These are phyloP conservation scores for Fraxinus excelsior DNA, from an alignment of 257 asterid species.

Conservation along the genomic window DNA sequence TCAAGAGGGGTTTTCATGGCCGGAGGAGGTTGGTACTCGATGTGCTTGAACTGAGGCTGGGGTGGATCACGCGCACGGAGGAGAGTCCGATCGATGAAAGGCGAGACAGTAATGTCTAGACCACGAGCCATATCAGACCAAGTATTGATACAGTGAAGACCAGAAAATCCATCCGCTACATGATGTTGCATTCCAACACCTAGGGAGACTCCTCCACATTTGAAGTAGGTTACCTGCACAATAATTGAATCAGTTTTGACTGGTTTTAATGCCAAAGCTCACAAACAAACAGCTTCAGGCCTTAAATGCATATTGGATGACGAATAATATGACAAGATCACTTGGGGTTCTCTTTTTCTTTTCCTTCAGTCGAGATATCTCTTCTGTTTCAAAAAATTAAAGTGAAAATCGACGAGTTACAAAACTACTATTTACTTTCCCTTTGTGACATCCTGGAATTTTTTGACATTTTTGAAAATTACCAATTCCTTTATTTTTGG, in stretches of 20 bases:
- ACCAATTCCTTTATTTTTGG: too few relatives aligned
- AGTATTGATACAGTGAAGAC: constrained; percentile 94
- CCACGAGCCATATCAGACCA: constrained; percentile 99
- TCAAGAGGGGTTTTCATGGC: constrained; percentile 38
- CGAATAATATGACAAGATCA: too few relatives aligned
- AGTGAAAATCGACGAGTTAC: too few relatives aligned
- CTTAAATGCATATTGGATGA: too few relatives aligned
- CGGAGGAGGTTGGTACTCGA: constrained; percentile 94
- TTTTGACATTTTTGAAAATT: too few relatives aligned
- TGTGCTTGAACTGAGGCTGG: constrained; percentile 73
- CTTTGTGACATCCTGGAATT: too few relatives aligned
- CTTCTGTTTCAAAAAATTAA: too few relatives aligned
- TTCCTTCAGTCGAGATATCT: too few relatives aligned
- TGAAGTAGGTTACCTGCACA: constrained; percentile 75
- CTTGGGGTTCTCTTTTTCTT: too few relatives aligned
- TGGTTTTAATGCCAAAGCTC: not conserved
- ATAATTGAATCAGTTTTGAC: not conserved
- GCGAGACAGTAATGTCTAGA: constrained; percentile 61
- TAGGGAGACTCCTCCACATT: constrained; percentile 92
- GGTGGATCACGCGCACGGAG: constrained; percentile 89
- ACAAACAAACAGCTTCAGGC: not conserved
- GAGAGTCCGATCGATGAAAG: constrained; percentile 85
- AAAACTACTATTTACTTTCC: too few relatives aligned
- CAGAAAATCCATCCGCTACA: constrained; percentile 91
- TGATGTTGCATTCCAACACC: constrained; percentile 99